Percentiles rank a stretch among this genome's conserved stretches.
These are phyloP conservation scores for Hevea brasiliensis DNA, from an alignment of 345 rosid species.

Conservation along the genomic window DNA sequence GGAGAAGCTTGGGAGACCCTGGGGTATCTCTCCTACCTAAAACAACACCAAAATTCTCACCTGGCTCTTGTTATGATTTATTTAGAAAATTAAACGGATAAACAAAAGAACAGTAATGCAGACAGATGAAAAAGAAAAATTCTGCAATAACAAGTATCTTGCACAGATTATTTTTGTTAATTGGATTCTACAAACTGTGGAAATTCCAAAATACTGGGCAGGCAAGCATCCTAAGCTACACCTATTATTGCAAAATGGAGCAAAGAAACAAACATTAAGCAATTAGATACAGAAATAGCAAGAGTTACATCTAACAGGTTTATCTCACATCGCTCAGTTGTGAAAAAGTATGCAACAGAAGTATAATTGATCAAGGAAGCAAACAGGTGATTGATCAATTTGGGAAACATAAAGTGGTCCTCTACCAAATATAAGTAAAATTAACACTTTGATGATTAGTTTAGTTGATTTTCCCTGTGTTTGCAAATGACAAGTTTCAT, in stretches of 20 bases:
- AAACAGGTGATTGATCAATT: not conserved
- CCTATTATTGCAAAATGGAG: not conserved
- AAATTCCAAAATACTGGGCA: slow-evolving; percentile 1
- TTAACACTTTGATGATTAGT: not conserved
- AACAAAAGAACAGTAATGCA: not conserved
- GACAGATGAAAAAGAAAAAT: not conserved
- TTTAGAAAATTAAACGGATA: not conserved
- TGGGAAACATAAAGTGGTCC: not conserved
- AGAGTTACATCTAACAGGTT: not conserved
- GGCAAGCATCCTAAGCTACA: not conserved
- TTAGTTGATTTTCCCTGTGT: not conserved
- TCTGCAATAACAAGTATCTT: not conserved
- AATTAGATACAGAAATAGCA: not conserved
- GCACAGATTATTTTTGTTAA: not conserved
- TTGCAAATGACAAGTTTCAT: not conserved
- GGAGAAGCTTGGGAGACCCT: slow-evolving; percentile 92
- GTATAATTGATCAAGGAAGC: no score
- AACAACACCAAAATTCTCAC: slow-evolving; percentile 29
- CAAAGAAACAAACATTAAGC: not conserved
- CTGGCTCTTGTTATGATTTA: slow-evolving; percentile 9
- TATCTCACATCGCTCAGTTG: not conserved
- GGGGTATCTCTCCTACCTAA: slow-evolving; percentile 97
- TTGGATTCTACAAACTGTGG: not conserved
- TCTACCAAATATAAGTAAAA: not conserved
- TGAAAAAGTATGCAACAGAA: not conserved